Evolutionary conservation across 192 early-diverging fungal species (phyloP).

Genomic region (Paraglomus occultum): DNA sequence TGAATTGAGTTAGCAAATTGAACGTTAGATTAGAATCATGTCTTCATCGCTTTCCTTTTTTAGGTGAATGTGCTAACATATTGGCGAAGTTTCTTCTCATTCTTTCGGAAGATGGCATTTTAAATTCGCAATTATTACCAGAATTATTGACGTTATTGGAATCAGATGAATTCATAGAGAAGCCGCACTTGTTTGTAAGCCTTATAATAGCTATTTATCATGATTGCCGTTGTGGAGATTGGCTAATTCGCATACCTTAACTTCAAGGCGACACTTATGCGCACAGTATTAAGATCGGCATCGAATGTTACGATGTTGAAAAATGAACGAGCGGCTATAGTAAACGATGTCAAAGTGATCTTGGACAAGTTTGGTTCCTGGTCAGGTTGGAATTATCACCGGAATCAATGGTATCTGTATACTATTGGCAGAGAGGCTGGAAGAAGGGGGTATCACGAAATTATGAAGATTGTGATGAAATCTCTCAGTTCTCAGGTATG

Average conservation of each 20-base stretch:
- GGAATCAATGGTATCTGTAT: conserved; percentile 25
- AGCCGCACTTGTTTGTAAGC: conserved; percentile 16
- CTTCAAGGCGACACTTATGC: conserved; percentile 1
- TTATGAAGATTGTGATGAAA: conserved; percentile 2
- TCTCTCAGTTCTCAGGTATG: conserved; percentile 1
- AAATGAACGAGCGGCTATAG: neutral
- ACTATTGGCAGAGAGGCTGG: conserved; percentile 18
- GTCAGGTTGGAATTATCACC: neutral
- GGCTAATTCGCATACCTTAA: neutral
- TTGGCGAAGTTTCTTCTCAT: conserved; percentile 15
- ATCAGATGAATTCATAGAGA: conserved; percentile 2
- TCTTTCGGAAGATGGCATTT: neutral
- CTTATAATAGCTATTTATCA: neutral
- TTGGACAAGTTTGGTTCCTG: conserved; percentile 2
- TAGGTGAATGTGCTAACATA: neutral
- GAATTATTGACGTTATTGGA: neutral
- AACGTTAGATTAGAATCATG: neutral
- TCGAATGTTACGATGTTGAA: neutral
- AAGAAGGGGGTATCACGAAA: conserved; percentile 6
- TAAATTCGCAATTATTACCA: conserved; percentile 2
- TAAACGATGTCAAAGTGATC: neutral
- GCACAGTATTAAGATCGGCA: neutral
- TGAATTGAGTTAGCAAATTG: neutral
- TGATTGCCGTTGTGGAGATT: neutral
- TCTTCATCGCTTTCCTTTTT: neutral